These are phyloP conservation scores for Dothiorella sarmentorum DNA, from an alignment of 2,329 filamentous ascomycete genomes.

Conservation along the genomic window DNA sequence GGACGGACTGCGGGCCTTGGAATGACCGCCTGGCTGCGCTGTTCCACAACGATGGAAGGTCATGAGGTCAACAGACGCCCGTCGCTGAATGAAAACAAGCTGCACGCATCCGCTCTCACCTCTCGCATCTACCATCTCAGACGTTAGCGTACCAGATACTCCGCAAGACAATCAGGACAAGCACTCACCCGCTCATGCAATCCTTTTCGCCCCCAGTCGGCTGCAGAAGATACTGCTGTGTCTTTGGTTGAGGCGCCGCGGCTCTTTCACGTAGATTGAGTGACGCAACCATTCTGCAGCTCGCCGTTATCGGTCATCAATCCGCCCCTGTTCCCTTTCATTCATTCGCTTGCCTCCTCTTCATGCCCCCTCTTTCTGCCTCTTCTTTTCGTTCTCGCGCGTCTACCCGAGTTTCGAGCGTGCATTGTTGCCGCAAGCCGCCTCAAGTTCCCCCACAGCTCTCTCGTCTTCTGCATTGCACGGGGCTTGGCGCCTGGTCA, in stretches of 20 bases:
- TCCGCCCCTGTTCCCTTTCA: background rate
- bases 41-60: background rate
- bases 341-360: too few relatives aligned
- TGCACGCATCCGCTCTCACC: background rate
- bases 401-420: background rate
- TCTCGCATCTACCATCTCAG: background rate
- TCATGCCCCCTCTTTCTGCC: too few relatives aligned
- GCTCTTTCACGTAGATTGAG: background rate
- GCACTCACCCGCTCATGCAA: too few relatives aligned
- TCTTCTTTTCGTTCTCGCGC: background rate
- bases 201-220: too few relatives aligned
- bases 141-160: too few relatives aligned
- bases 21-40: conserved; percentile 5
- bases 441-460: too few relatives aligned
- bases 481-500: background rate
- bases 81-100: background rate
- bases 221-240: background rate
- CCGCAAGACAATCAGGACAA: too few relatives aligned
- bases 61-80: background rate
- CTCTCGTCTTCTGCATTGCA: too few relatives aligned
- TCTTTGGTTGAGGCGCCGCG: background rate
- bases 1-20: conserved; percentile 29
- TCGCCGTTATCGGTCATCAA: background rate
- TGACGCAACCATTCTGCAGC: background rate
- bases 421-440: background rate